Conservation (phyloP, 768 basidiomycete genomes). For the Hydnomerulius pinastri region DNA sequence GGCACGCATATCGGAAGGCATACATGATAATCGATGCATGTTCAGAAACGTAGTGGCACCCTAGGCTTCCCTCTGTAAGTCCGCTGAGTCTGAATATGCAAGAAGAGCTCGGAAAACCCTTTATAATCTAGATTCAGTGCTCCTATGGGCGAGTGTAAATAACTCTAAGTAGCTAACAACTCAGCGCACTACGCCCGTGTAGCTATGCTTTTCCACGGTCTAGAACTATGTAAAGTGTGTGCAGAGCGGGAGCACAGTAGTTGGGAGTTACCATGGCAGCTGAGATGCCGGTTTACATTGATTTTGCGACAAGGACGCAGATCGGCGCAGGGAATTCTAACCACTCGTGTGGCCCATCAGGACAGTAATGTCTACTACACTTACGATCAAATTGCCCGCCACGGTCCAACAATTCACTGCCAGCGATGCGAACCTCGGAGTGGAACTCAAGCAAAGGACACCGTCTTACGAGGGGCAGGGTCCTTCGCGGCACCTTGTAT, state of each 20-base stretch:
- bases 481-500: constrained; percentile 9
- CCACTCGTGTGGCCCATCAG: constrained; percentile 1
- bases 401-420: constrained; percentile 10
- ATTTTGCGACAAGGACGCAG: constrained; percentile 12
- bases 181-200: constrained; percentile 1
- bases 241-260: neutral
- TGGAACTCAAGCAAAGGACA: constrained; percentile 31
- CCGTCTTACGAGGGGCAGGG: constrained; percentile 33
- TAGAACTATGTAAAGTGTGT: neutral
- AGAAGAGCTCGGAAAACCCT: no score
- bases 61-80: no score
- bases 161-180: neutral
- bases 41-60: no score
- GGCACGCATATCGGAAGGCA: no score
- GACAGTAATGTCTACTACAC: constrained; percentile 7
- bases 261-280: constrained; percentile 14
- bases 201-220: constrained; percentile 14
- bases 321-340: neutral
- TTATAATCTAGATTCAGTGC: no score
- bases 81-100: no score
- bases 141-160: neutral
- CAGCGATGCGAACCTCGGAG: constrained; percentile 18
- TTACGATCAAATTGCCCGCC: constrained; percentile 29
- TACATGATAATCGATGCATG: no score
- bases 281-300: constrained; percentile 12